Percentiles rank a stretch among this genome's conserved stretches.
phyloP scores from a whole-genome alignment of 2,329 filamentous ascomycete species.

The Botryotinia globosa region DNA sequence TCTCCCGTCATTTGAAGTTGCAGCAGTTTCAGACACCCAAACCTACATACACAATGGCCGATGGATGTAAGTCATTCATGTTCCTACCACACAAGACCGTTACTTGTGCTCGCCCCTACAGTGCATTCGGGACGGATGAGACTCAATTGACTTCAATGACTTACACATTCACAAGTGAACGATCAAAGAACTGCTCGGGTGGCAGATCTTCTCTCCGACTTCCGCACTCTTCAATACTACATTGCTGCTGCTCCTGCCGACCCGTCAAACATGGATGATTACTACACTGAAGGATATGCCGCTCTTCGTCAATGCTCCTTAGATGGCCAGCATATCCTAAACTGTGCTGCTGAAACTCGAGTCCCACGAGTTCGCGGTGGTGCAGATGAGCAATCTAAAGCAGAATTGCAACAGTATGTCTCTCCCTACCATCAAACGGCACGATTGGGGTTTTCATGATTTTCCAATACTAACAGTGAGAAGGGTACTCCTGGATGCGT shows the following conservation, averaged over 20 bases:
- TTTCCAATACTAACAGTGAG: slow-evolving; percentile 1
- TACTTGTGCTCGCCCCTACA: slow-evolving; percentile 17
- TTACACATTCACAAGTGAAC: slow-evolving; percentile 49
- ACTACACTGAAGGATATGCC: slow-evolving; percentile 62
- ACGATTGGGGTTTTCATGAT: neutral
- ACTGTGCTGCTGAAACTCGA: slow-evolving; percentile 60
- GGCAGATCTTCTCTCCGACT: slow-evolving; percentile 60
- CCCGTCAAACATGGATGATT: slow-evolving; percentile 55
- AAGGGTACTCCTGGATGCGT: slow-evolving; percentile 59
- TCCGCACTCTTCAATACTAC: slow-evolving; percentile 59
- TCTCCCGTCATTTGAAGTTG: slow-evolving; percentile 19
- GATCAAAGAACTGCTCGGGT: slow-evolving; percentile 57
- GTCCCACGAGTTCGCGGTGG: slow-evolving; percentile 54
- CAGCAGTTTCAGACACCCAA: slow-evolving; percentile 10
- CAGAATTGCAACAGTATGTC: slow-evolving; percentile 60
- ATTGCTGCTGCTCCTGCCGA: slow-evolving; percentile 57
- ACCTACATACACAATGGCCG: slow-evolving; percentile 33
- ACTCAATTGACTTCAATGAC: neutral
- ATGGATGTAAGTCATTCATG: slow-evolving; percentile 36
- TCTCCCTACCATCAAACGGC: neutral
- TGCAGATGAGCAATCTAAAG: slow-evolving; percentile 58
- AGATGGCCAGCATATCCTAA: slow-evolving; percentile 63
- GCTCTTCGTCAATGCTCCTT: slow-evolving; percentile 59
- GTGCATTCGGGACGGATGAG: slow-evolving; percentile 3
- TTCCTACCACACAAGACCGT: slow-evolving; percentile 9